These are phyloP conservation scores for Agroathelia rolfsii DNA, from an alignment of 1,284 basidiomycete species.

Conservation along the genomic window DNA sequence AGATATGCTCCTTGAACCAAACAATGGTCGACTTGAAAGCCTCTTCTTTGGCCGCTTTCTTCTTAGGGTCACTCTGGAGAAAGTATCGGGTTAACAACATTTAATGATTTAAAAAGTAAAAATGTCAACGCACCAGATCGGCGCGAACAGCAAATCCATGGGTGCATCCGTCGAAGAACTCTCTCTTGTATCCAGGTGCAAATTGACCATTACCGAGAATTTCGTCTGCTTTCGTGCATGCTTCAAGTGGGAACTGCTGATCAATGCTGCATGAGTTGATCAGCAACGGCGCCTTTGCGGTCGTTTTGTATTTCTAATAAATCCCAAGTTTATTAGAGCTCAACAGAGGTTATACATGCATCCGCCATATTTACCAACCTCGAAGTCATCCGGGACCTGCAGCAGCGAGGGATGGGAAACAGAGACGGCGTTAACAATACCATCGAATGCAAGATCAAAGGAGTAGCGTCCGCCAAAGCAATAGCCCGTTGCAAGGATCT, in stretches of 20 bases:
- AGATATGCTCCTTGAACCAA: constrained; percentile 16
- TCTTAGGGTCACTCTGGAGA: constrained; percentile 10
- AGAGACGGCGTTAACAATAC: constrained; percentile 21
- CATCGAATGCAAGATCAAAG: constrained; percentile 25
- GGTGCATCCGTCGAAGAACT: constrained; percentile 42
- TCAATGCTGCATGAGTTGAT: constrained; percentile 56
- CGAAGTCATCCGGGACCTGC: constrained; percentile 26
- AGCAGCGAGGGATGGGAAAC: constrained; percentile 32
- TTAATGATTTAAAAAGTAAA: too few species aligned
- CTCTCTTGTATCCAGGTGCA: constrained; percentile 44
- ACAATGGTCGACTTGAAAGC: constrained; percentile 15
- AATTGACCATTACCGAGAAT: constrained; percentile 46
- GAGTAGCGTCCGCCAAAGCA: constrained; percentile 27
- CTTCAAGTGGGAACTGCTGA: constrained; percentile 35
- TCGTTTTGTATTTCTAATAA: constrained; percentile 40
- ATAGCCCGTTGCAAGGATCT: constrained; percentile 19
- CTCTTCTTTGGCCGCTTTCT: constrained; percentile 18
- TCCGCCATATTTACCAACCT: too few species aligned
- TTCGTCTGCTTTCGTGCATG: constrained; percentile 39
- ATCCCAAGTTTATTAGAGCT: too few species aligned
- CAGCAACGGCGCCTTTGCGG: constrained; percentile 44
- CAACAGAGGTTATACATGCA: too few species aligned
- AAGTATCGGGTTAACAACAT: too few species aligned
- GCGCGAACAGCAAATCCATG: constrained; percentile 60
- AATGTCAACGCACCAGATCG: too few species aligned